Conservation (phyloP, 2,329 filamentous ascomycete species). For the Juglanconis sp. region DNA sequence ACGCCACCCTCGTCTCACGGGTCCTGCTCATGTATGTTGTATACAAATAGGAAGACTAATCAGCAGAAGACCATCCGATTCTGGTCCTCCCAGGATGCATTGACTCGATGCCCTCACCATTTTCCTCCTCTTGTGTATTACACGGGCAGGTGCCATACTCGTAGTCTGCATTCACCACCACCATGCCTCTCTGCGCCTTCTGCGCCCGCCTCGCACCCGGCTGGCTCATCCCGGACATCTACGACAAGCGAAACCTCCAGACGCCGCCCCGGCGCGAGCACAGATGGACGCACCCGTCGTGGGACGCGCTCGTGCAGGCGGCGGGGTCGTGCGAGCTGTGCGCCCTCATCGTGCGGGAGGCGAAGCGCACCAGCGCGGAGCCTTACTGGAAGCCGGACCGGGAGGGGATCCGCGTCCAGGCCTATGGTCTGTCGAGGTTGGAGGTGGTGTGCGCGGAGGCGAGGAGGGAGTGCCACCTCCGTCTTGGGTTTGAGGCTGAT, state of each 20-base stretch:
- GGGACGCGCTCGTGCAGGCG: not conserved
- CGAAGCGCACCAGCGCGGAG: not conserved
- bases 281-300: not conserved
- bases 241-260: not conserved
- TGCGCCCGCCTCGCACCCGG: not conserved
- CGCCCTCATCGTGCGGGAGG: not conserved
- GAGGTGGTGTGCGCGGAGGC: not conserved
- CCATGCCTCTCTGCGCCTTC: not conserved
- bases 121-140: too few relatives aligned
- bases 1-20: too few relatives aligned
- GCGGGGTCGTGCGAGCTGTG: not conserved
- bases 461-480: not conserved
- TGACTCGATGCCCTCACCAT: too few relatives aligned
- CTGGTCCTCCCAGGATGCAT: too few relatives aligned
- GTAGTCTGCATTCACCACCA: too few relatives aligned
- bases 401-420: not conserved
- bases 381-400: not conserved
- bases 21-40: too few relatives aligned
- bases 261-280: not conserved
- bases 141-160: too few relatives aligned
- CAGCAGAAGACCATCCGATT: too few relatives aligned
- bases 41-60: too few relatives aligned
- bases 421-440: not conserved
- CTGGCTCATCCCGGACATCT: not conserved
- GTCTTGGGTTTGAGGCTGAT: not conserved